Evolutionary conservation across 2,329 filamentous ascomycete genomes (phyloP).

Genomic region (Lasiodiplodia sp.): DNA sequence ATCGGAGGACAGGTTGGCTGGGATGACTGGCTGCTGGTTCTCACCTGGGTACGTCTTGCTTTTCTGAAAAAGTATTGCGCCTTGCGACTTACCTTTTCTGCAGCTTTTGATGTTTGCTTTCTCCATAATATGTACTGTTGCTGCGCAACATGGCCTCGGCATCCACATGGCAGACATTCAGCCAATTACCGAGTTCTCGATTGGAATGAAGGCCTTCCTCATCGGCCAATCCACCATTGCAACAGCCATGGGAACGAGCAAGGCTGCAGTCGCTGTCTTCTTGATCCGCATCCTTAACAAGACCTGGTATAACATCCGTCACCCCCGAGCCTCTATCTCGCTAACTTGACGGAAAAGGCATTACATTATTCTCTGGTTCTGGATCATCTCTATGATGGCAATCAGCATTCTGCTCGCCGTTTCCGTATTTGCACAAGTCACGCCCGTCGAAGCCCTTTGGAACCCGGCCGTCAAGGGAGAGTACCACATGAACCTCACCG

Average conservation of each 20-base stretch:
- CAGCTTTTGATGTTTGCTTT: slow-evolving; percentile 12
- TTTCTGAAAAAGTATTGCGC: no score
- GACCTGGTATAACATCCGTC: background rate
- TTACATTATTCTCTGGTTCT: slow-evolving; percentile 8
- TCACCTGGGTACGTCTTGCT: slow-evolving; percentile 11
- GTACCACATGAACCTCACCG: slow-evolving; percentile 1
- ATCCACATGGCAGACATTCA: slow-evolving; percentile 4
- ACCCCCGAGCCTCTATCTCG: background rate
- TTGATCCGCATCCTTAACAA: slow-evolving; percentile 21
- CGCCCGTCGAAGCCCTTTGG: slow-evolving; percentile 13
- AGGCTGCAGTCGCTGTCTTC: slow-evolving; percentile 18
- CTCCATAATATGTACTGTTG: slow-evolving; percentile 12
- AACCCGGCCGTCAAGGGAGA: slow-evolving; percentile 7
- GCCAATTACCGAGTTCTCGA: background rate
- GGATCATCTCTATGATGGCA: slow-evolving; percentile 12
- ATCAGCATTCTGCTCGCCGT: slow-evolving; percentile 6
- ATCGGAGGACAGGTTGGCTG: slow-evolving; percentile 18
- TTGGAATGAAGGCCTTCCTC: slow-evolving; percentile 12
- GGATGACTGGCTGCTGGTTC: slow-evolving; percentile 18
- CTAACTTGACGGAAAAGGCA: background rate
- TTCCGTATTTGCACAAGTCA: slow-evolving; percentile 6
- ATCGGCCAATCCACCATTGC: slow-evolving; percentile 17
- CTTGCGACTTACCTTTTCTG: background rate
- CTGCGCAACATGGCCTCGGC: slow-evolving; percentile 4
- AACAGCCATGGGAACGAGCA: slow-evolving; percentile 11